phyloP scores from a whole-genome alignment of 2,329 filamentous ascomycete species.

The Clonostachys chloroleuca region DNA sequence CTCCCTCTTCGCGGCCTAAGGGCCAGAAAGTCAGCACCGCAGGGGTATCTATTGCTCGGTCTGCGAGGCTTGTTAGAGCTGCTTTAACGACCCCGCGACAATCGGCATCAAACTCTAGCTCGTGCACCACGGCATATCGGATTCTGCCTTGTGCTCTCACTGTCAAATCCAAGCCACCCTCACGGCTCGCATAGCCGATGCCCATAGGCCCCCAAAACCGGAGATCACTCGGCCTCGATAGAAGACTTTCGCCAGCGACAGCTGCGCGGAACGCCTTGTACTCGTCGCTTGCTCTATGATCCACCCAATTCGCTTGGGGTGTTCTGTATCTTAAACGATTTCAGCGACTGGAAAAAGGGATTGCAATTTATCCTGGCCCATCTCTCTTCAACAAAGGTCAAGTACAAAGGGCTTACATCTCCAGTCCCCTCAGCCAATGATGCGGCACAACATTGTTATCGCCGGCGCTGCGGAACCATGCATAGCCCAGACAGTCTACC shows the following conservation, averaged over 20 bases:
- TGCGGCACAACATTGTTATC: constrained; percentile 8
- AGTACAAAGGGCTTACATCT: constrained; percentile 5
- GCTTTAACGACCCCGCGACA: no score
- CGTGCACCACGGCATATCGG: no score
- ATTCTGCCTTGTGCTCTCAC: no score
- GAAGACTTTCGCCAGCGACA: constrained; percentile 4
- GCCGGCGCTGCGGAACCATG: constrained; percentile 9
- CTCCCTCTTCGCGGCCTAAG: no score
- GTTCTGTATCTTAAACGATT: constrained; percentile 3
- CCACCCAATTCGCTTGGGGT: constrained; percentile 4
- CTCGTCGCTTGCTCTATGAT: constrained; percentile 5
- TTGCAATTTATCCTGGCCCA: no score
- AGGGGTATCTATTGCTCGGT: no score
- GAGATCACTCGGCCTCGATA: constrained; percentile 7
- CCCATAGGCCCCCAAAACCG: constrained; percentile 4
- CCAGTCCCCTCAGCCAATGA: constrained; percentile 8
- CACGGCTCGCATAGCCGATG: constrained; percentile 3
- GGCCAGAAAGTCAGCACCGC: no score
- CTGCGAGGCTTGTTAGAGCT: no score
- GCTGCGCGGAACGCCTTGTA: constrained; percentile 8
- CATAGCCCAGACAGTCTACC: constrained; percentile 4
- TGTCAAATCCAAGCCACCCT: no score
- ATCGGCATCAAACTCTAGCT: no score
- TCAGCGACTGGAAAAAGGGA: no score
- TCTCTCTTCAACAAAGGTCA: background rate